Conservation (phyloP, 208 protist genomes). For the Acanthamoeba sp. region DNA sequence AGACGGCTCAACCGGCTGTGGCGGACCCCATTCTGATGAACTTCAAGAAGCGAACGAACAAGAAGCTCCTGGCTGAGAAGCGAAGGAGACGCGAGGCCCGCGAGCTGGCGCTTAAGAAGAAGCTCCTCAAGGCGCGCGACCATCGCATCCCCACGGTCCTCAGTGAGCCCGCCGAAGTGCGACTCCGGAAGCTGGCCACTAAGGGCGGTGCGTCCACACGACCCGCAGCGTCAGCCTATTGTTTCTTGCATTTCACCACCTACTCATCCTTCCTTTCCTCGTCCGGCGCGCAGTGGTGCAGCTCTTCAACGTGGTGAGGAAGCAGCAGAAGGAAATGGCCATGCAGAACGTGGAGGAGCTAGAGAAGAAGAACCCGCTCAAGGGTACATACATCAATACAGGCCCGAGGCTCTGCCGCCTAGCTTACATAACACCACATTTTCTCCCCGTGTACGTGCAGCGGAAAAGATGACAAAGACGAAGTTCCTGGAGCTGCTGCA, state of each 20-base stretch:
- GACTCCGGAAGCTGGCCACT: slow-evolving; percentile 53
- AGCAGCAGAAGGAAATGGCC: slow-evolving; percentile 40
- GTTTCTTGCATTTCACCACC: background rate
- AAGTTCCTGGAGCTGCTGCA: slow-evolving; percentile 76
- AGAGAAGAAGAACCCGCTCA: slow-evolving; percentile 28
- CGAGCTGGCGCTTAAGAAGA: slow-evolving; percentile 57
- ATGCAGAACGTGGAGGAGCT: background rate
- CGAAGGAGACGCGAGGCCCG: slow-evolving; percentile 13
- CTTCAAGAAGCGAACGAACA: slow-evolving; percentile 46
- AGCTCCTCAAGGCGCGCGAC: slow-evolving; percentile 24
- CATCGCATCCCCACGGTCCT: slow-evolving; percentile 30
- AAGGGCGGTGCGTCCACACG: background rate
- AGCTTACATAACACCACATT: background rate
- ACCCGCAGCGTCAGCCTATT: background rate
- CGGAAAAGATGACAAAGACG: slow-evolving; percentile 48
- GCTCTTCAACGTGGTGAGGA: slow-evolving; percentile 65
- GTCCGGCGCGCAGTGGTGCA: slow-evolving; percentile 8
- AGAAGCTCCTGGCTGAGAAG: slow-evolving; percentile 11
- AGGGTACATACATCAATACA: background rate
- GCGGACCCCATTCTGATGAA: slow-evolving; percentile 56
- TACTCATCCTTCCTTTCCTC: background rate
- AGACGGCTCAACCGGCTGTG: background rate
- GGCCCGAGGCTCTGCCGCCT: background rate
- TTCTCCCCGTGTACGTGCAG: slow-evolving; percentile 33
- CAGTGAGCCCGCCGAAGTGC: slow-evolving; percentile 27